These are phyloP conservation scores for Capronia americana DNA, from an alignment of 2,329 filamentous ascomycete genomes.

Conservation along the genomic window DNA sequence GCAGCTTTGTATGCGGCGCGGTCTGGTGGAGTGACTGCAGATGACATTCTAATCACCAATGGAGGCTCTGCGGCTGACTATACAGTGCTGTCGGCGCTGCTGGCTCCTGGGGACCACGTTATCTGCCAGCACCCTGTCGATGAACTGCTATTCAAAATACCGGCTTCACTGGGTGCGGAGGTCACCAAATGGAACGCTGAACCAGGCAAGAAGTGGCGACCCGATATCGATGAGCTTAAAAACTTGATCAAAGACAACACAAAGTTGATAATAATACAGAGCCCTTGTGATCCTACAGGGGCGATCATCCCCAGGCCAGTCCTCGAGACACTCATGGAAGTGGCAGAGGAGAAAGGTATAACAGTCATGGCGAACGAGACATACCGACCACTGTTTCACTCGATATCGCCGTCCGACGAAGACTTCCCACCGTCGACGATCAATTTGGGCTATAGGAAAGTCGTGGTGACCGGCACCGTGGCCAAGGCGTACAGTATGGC, in stretches of 20 bases:
- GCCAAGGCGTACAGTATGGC: constrained; percentile 86
- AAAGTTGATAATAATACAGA: constrained; percentile 70
- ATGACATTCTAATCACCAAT: constrained; percentile 76
- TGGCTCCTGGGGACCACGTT: constrained; percentile 79
- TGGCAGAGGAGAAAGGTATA: constrained; percentile 69
- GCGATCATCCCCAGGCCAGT: constrained; percentile 68
- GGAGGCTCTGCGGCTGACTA: constrained; percentile 88
- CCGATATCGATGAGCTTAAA: constrained; percentile 71
- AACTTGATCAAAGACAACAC: constrained; percentile 60
- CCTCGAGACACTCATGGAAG: constrained; percentile 66
- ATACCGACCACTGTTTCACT: constrained; percentile 82
- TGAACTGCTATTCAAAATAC: constrained; percentile 80
- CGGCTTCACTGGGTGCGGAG: constrained; percentile 74
- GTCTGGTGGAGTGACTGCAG: constrained; percentile 56
- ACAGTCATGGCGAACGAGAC: constrained; percentile 79
- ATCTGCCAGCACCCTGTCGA: constrained; percentile 88
- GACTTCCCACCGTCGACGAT: constrained; percentile 71
- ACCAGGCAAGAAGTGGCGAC: constrained; percentile 68
- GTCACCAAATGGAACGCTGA: constrained; percentile 77
- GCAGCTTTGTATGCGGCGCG: constrained; percentile 53
- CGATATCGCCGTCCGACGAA: constrained; percentile 59
- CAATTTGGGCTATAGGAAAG: constrained; percentile 73
- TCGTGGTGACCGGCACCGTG: constrained; percentile 78
- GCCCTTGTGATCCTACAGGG: constrained; percentile 84
- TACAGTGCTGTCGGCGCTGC: constrained; percentile 73